Conservation (phyloP, 768 basidiomycete genomes). For the Termitomyces sp. region DNA sequence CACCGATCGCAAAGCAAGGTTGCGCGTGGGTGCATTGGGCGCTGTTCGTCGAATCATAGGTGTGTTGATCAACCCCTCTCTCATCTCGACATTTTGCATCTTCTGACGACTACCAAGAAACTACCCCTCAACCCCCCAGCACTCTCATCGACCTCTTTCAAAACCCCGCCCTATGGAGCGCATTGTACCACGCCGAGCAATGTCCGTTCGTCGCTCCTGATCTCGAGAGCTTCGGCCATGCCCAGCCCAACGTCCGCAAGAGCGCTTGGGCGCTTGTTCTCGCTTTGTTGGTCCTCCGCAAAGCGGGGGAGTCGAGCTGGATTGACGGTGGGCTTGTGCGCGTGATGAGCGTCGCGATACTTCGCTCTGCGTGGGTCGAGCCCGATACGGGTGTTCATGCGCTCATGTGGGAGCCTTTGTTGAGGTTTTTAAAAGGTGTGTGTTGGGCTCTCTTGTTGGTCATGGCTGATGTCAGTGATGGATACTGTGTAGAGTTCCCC, state of each 20-base stretch:
- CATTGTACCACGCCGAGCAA: conserved; percentile 39
- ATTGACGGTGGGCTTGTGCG: no score
- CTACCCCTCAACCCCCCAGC: no score
- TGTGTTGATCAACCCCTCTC: no score
- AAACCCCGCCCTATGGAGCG: conserved; percentile 59
- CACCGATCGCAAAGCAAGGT: conserved; percentile 62
- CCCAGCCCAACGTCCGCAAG: conserved; percentile 70
- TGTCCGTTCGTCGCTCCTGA: conserved; percentile 41
- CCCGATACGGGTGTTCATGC: conserved; percentile 64
- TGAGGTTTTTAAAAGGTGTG: conserved; percentile 72
- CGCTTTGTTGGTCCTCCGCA: no score
- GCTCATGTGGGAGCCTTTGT: conserved; percentile 65
- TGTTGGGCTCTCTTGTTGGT: no score
- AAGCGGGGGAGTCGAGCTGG: no score
- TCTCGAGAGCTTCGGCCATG: conserved; percentile 50
- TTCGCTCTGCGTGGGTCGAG: conserved; percentile 72
- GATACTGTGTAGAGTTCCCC: conserved; percentile 70
- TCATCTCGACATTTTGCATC: no score
- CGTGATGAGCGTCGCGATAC: conserved; percentile 49
- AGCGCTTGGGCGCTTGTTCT: conserved; percentile 62
- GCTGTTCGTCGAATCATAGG: conserved; percentile 54
- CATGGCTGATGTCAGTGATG: no score
- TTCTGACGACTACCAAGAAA: no score
- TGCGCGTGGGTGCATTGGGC: conserved; percentile 68
- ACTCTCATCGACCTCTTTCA: conserved; percentile 37